These are phyloP conservation scores for Fusarium scirpi DNA, from an alignment of 2,329 filamentous ascomycete genomes.

Conservation along the genomic window DNA sequence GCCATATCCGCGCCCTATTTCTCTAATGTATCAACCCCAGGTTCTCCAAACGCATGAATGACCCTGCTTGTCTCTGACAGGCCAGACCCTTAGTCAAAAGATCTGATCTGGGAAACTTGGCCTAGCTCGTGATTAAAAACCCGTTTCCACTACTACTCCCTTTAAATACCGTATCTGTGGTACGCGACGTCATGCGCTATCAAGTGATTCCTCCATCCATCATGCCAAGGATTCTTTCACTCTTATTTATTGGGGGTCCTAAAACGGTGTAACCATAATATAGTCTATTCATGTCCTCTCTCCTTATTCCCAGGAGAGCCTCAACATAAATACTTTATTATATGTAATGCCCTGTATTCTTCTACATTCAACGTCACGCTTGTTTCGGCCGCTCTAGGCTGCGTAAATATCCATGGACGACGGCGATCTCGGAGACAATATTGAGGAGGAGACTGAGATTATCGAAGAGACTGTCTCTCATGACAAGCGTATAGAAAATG, in stretches of 20 bases:
- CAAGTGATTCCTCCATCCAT: slow-evolving; percentile 4
- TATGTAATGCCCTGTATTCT: background rate
- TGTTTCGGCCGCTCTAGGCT: background rate
- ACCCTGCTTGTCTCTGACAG: slow-evolving; percentile 15
- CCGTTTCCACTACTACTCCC: slow-evolving; percentile 3
- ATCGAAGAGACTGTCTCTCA: slow-evolving; percentile 44
- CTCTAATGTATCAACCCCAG: background rate
- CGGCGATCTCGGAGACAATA: slow-evolving; percentile 53
- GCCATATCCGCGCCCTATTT: slow-evolving; percentile 17
- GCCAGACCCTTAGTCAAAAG: background rate
- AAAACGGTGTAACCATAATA: background rate
- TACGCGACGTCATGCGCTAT: slow-evolving; percentile 23
- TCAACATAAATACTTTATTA: background rate
- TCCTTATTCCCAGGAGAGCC: background rate
- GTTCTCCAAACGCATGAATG: slow-evolving; percentile 1
- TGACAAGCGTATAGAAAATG: slow-evolving; percentile 51
- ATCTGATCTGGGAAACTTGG: slow-evolving; percentile 5
- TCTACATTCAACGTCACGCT: background rate
- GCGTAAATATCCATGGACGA: slow-evolving; percentile 55
- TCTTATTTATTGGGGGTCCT: slow-evolving; percentile 4
- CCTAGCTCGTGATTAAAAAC: slow-evolving; percentile 18
- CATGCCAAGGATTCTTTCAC: slow-evolving; percentile 14
- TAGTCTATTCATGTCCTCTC: background rate
- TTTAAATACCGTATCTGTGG: background rate
- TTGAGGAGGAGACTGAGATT: slow-evolving; percentile 51